phyloP scores from a whole-genome alignment of 2,329 filamentous ascomycete species.

The Phaeosphaeria sp. region DNA sequence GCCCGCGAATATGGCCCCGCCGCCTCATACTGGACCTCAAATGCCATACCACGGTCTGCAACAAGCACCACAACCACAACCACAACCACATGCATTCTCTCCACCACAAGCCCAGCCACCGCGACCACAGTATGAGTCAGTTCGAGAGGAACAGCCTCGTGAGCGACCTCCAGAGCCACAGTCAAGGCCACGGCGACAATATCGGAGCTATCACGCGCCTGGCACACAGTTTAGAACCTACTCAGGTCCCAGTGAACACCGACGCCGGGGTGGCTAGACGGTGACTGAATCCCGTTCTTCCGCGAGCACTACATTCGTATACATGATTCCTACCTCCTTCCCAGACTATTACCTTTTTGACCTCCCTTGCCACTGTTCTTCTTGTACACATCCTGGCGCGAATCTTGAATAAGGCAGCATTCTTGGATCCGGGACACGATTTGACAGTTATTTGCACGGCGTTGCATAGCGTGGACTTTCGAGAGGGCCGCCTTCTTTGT shows the following conservation, averaged over 20 bases:
- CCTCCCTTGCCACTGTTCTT: background rate
- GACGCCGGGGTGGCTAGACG: conserved; percentile 30
- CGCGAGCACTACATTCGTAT: background rate
- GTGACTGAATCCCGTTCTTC: background rate
- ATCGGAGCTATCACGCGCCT: conserved; percentile 41
- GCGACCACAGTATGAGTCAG: conserved; percentile 25
- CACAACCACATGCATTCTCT: conserved; percentile 21
- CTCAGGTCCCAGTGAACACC: conserved; percentile 36
- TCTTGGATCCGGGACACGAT: background rate
- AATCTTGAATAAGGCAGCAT: background rate
- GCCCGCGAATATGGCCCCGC: conserved; percentile 46
- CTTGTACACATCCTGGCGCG: background rate
- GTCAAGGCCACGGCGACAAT: conserved; percentile 34
- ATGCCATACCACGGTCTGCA: conserved; percentile 21
- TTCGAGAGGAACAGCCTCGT: conserved; percentile 15
- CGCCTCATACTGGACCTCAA: conserved; percentile 23
- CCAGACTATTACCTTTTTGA: background rate
- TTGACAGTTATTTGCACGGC: background rate
- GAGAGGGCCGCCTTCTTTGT: background rate
- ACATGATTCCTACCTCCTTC: background rate
- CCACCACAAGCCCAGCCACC: conserved; percentile 27
- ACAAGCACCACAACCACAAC: background rate
- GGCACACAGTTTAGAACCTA: conserved; percentile 44
- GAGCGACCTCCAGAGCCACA: conserved; percentile 31
- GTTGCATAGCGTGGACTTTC: conserved; percentile 2